Evolutionary conservation across 129 eudicot genomes (phyloP).

Genomic region (Heracleum sosnowskyi): DNA sequence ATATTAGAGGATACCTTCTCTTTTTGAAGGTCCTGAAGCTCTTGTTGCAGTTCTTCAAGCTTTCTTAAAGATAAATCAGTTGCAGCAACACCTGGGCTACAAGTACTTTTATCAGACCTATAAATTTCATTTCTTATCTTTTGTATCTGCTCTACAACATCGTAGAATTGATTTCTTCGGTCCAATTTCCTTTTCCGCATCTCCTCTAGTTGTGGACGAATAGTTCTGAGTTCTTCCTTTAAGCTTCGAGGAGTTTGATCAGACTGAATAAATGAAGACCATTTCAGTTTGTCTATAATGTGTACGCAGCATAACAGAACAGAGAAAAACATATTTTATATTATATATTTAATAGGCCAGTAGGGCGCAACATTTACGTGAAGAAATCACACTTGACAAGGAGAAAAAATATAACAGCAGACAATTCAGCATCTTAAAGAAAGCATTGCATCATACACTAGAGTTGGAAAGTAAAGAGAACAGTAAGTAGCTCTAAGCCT

Average conservation of each 20-base stretch:
- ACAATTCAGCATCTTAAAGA: constrained; percentile 1
- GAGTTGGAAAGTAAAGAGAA: neutral
- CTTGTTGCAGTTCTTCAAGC: constrained; percentile 68
- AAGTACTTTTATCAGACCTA: constrained; percentile 20
- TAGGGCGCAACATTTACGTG: neutral
- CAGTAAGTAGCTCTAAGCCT: neutral
- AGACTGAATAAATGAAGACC: constrained; percentile 37
- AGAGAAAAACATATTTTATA: neutral
- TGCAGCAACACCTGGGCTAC: constrained; percentile 41
- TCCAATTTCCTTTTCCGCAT: constrained; percentile 69
- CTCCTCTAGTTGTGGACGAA: constrained; percentile 70
- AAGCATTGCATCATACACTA: neutral
- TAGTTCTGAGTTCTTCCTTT: constrained; percentile 70
- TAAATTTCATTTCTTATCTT: constrained; percentile 48
- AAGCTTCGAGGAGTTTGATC: constrained; percentile 59
- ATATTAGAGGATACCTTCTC: constrained; percentile 53
- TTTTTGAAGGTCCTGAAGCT: constrained; percentile 62
- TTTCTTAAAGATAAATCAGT: constrained; percentile 62
- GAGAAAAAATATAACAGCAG: neutral
- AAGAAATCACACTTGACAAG: neutral
- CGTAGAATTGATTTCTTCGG: constrained; percentile 54
- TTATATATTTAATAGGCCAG: neutral
- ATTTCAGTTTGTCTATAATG: neutral
- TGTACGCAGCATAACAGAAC: neutral
- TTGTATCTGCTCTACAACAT: constrained; percentile 61